phyloP scores from a whole-genome alignment of 1,284 basidiomycete species.

The Rhodotorula sp. region DNA sequence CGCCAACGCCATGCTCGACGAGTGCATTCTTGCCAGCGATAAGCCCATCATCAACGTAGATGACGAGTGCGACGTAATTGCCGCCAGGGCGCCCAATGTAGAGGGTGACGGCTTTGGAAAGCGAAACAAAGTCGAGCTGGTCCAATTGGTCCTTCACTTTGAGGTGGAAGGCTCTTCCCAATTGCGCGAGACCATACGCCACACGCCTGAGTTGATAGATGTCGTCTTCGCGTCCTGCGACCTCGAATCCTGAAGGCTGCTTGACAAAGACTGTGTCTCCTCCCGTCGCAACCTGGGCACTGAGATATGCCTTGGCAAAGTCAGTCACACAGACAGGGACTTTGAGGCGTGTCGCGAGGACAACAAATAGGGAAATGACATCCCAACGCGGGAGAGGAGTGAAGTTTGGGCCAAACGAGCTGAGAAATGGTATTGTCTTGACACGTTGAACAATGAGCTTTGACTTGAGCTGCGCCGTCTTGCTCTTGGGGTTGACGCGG shows the following conservation, averaged over 20 bases:
- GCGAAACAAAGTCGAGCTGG: too few relatives aligned
- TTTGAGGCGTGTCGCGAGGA: not conserved
- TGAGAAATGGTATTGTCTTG: too few relatives aligned
- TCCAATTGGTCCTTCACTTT: too few relatives aligned
- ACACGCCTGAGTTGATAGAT: not conserved
- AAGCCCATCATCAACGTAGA: not conserved
- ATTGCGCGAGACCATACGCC: not conserved
- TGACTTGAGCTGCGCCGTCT: too few relatives aligned
- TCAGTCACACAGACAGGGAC: not conserved
- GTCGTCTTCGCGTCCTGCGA: not conserved
- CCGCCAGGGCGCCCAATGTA: too few relatives aligned
- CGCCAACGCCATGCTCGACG: not conserved
- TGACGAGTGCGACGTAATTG: not conserved
- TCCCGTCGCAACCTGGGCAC: not conserved
- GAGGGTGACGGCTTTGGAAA: too few relatives aligned
- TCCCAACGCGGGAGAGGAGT: too few relatives aligned
- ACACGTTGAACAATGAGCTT: too few relatives aligned
- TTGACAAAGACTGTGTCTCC: not conserved
- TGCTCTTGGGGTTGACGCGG: too few relatives aligned
- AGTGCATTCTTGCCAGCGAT: not conserved
- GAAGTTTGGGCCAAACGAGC: too few relatives aligned
- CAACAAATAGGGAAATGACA: not conserved
- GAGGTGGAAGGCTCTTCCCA: not conserved
- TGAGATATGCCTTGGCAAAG: too few relatives aligned
- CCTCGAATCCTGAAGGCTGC: conserved; percentile 2